Base-by-base conservation (phyloP, 306 rosid genomes). In the Alnus rubra region DNA sequence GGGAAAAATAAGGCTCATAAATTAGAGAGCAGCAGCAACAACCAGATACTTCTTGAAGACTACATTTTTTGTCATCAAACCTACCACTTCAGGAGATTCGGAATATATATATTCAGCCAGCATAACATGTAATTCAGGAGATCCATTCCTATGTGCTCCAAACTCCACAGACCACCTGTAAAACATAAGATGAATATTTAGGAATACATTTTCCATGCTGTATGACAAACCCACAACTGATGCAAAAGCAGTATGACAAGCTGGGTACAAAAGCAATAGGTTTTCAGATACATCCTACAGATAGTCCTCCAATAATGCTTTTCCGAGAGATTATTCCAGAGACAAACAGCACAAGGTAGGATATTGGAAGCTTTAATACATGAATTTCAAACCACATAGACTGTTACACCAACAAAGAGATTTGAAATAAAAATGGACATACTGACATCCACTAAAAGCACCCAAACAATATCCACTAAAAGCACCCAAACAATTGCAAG, bases 11-110 rank as follows among this genome's bases (percentile, higher is more conserved):
- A 45, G 16, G 69, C 74, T 56, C 60, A 44, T 2, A 42, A 35
- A 75, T 78, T 78, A 68, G 69, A 79, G 82, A 83, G 75, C 70
- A 72, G 73, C 75, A 74, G 74, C 31, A 67, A 60, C 47, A 45
- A 76, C 55, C 45, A 69, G 16, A 68, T 54, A 60, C 54, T 73
- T 52, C 54, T 69, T 53, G 63, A 79, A 60, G 69, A 56, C 18
- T 45, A 78, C 68, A 53, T 33, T 53, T 48, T 76, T 69, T n/a
- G 51, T 79, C 62, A 9, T 47, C 54, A 75, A 65, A 90, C 97
- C 14, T 90, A 94, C 97, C 97, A 85, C 93, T 81, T 94, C 98
- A 52, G 98, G 93, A 69, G 92, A 91, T 84, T 90, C 98, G 54
- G 94, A 93, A 88, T 88, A 96, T 49, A 96, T 84, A 81, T 96